A percentile compares a stretch with the other conserved stretches of the same genome.
These are phyloP conservation scores for Vitis riparia DNA, from an alignment of 164 flowering plant genomes.

Conservation along the genomic window DNA sequence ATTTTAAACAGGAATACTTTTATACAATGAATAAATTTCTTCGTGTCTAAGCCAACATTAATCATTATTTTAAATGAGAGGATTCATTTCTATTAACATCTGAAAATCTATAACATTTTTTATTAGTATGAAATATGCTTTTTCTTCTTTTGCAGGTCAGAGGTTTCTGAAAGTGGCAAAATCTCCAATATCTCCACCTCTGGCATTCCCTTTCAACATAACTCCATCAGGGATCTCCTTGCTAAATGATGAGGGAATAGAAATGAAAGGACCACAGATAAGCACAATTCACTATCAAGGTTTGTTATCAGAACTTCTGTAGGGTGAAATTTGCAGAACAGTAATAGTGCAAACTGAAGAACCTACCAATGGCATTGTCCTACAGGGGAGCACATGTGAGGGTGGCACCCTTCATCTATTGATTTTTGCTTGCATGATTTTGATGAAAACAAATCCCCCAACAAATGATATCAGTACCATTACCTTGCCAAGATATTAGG, in stretches of 20 bases:
- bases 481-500: background rate
- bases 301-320: conserved; percentile 13
- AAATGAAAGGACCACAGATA: conserved; percentile 62
- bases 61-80: too few relatives aligned
- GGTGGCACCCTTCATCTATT: background rate
- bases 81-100: too few relatives aligned
- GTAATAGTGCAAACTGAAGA: background rate
- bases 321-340: background rate
- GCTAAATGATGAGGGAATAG: conserved; percentile 54
- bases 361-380: background rate
- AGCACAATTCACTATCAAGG: conserved; percentile 68
- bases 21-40: background rate
- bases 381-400: background rate
- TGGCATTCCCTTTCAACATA: conserved; percentile 60
- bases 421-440: background rate
- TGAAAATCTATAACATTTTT: too few relatives aligned
- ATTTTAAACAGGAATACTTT: background rate
- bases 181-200: conserved; percentile 80
- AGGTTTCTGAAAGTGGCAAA: conserved; percentile 80
- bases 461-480: background rate
- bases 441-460: background rate
- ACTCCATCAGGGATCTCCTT: conserved; percentile 67
- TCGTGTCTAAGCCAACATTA: too few relatives aligned
- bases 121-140: background rate
- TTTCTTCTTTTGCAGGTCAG: conserved; percentile 48